Percentiles rank a stretch among this genome's conserved stretches.
phyloP scores from a whole-genome alignment of 139 green algal genomes.

The Tetraselmis chui region DNA sequence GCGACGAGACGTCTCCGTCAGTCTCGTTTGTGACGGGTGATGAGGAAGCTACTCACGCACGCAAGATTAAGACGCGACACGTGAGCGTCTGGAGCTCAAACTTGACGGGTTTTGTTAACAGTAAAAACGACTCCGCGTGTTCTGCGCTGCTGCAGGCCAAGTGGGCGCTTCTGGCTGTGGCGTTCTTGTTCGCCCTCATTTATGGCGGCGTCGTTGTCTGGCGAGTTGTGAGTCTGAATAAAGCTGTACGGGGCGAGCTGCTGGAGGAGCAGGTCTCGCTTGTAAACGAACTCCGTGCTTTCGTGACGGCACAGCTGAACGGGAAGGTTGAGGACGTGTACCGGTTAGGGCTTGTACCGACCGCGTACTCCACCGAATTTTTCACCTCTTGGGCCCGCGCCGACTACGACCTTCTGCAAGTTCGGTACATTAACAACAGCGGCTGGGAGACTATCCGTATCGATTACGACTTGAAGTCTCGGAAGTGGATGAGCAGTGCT shows the following conservation, averaged over 20 bases:
- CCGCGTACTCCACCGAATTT: background rate
- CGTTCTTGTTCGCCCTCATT: background rate
- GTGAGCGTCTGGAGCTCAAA: background rate
- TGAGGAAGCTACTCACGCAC: background rate
- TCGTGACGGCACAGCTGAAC: background rate
- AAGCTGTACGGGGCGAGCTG: background rate
- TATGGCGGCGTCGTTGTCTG: background rate
- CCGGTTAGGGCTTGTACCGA: background rate
- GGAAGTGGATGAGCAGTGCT: background rate
- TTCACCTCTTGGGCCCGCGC: background rate
- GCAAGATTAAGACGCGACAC: background rate
- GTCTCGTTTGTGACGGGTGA: background rate
- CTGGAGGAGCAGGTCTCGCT: background rate
- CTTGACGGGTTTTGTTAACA: background rate
- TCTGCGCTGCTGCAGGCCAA: background rate
- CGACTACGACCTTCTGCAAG: background rate
- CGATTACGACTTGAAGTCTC: background rate
- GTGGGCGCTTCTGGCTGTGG: background rate
- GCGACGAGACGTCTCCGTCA: background rate
- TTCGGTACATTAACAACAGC: background rate
- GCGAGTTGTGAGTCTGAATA: background rate
- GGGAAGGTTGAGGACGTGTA: background rate
- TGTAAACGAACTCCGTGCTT: background rate
- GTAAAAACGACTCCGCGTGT: background rate
- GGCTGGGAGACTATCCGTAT: background rate